These are phyloP conservation scores for Collybia nuda DNA, from an alignment of 768 basidiomycete genomes.

Conservation along the genomic window DNA sequence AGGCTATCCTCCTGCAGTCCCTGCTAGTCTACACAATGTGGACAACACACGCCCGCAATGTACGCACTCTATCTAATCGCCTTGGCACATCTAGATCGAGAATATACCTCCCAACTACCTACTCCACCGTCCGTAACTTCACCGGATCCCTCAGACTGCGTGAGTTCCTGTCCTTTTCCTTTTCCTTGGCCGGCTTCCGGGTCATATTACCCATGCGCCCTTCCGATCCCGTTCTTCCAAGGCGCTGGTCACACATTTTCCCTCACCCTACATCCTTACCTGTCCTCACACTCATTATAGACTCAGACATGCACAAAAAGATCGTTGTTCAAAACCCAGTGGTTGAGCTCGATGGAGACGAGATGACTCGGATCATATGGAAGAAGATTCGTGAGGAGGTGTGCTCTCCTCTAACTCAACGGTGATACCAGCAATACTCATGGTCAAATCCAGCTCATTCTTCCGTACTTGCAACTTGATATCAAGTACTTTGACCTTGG, in stretches of 20 bases:
- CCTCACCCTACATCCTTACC: not conserved
- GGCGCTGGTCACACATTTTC: not conserved
- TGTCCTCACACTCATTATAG: slow-evolving; percentile 6
- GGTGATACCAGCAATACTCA: not conserved
- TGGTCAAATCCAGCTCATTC: slow-evolving; percentile 68
- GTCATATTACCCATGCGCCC: not conserved
- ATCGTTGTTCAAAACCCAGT: slow-evolving; percentile 87
- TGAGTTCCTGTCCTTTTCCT: slow-evolving; percentile 12
- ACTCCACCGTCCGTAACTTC: slow-evolving; percentile 15
- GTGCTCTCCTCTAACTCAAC: slow-evolving; percentile 19
- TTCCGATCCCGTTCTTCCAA: not conserved
- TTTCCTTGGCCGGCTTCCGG: slow-evolving; percentile 5
- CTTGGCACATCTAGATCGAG: slow-evolving; percentile 2
- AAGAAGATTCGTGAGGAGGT: slow-evolving; percentile 97
- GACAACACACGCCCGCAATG: slow-evolving; percentile 5
- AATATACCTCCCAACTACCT: slow-evolving; percentile 7
- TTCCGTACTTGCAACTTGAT: slow-evolving; percentile 92
- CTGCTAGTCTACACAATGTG: slow-evolving; percentile 14
- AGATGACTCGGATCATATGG: slow-evolving; percentile 99
- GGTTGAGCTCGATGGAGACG: slow-evolving; percentile 95
- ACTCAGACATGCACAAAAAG: slow-evolving; percentile 42
- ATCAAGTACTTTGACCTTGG: slow-evolving; percentile 99
- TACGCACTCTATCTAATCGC: slow-evolving; percentile 14
- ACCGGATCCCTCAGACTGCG: slow-evolving; percentile 15
- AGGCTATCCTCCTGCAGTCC: slow-evolving; percentile 1